Evolutionary conservation across 257 asterid genomes (phyloP).

Genomic region (Galeopsis tetrahit): DNA sequence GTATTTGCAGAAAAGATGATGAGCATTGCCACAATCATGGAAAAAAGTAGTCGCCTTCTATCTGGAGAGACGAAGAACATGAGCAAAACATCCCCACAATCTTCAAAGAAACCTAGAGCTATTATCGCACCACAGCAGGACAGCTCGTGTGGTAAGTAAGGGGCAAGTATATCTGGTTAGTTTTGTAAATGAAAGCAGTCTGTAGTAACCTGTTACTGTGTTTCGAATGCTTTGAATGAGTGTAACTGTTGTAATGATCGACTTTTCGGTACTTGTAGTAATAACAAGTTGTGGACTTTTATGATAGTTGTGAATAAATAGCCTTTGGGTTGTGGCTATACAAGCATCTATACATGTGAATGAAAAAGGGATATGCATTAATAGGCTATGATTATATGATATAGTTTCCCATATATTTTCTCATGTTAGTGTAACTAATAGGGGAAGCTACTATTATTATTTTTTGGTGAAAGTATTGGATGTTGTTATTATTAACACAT

Average conservation of each 20-base stretch:
- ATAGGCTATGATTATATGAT: too few species aligned
- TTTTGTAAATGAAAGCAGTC: conserved; percentile 3
- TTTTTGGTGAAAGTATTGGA: too few species aligned
- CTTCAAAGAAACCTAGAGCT: conserved; percentile 46
- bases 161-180: neutral
- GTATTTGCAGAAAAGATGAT: conserved; percentile 56
- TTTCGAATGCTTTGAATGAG: neutral
- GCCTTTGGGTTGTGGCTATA: neutral
- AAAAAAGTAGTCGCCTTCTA: conserved; percentile 69
- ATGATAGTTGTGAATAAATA: neutral
- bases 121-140: neutral
- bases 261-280: neutral
- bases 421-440: too few species aligned
- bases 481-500: too few species aligned
- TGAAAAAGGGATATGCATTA: neutral
- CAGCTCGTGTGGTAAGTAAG: neutral
- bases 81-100: conserved; percentile 44
- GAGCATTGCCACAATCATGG: conserved; percentile 63
- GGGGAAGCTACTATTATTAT: too few species aligned
- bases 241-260: neutral
- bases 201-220: neutral
- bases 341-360: neutral
- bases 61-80: conserved; percentile 38
- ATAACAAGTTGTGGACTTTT: neutral
- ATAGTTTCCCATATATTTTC: too few species aligned